Evolutionary conservation across 2,329 filamentous ascomycete species (phyloP), one percentile per base, ranked within the genome.

Genomic region (Cladophialophora immunda): DNA sequence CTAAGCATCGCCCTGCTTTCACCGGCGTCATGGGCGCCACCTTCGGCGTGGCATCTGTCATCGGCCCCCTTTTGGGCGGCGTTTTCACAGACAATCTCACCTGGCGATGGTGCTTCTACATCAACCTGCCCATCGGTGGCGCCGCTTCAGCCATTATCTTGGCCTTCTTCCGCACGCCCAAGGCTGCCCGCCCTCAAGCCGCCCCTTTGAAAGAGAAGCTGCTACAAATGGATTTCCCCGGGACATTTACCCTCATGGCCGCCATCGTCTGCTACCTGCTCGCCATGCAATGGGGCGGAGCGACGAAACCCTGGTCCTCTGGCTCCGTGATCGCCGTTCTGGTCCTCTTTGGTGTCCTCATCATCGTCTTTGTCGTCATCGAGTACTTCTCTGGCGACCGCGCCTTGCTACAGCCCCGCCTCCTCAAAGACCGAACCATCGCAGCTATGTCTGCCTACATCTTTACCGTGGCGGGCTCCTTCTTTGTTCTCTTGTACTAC

Each of bases 1-100:
- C 85, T 11, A 73, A 73, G 30, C 77, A 81, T 65, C 79, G 84
- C 34, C 83, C 84, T 2, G 78, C 79, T 0, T 85, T 84, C 69
- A 83, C 80, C 9, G 76, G 75, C 17, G 9, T 75, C 45, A 66
- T 76, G 32, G 74, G 75, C 11, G 71, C 71, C 17, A 64, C 70
- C 1, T 77, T 73, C 58, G 75, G 74, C 29, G 58, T 74, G 17
- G 74, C 75, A 17, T 72, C 70, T 36, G 73, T 77, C 25, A 67
- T 74, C 4, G 76, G 76, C 6, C 75, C 75, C 7, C 62, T 76
- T 3, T 57, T 76, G 13, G 75, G 76, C 4, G 76, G 76, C 34
- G 71, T 69, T n/a, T 76, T 77, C 38, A 76, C 75, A 4, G 72
- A 73, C 30, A 70, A 75, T 13, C 59, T 76, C 9, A 71, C 69